Base-by-base conservation (phyloP, 1,284 basidiomycete genomes). In the Psilocybe mexicana region DNA sequence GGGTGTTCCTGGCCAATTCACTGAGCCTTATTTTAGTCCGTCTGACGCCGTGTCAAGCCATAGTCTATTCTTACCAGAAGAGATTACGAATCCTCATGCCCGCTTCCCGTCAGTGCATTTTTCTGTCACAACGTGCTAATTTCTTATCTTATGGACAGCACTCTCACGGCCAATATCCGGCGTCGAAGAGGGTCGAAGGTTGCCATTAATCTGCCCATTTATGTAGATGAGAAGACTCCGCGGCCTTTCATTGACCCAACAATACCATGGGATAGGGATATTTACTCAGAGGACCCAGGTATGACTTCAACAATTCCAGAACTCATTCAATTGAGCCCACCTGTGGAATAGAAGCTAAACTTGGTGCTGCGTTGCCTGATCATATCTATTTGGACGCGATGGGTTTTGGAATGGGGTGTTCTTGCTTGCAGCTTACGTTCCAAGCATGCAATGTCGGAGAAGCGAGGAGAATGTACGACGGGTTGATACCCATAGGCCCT, bases 381-480 rank as follows among this genome's bases (percentile, higher is more conserved):
- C 95, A 98, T 74, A 95, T 99, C 65, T 99, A 99, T 74, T 86
- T 99, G 82, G 97, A 99, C 74, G 96, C 97, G 1, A 98, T 98
- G 97, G 96, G 96, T 25, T 99, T 99, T 73, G 97, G 97, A 45
- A 99, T 98, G 96, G 97, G 97, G 2, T 98, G 96, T 69, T 97
- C 94, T 70, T 99, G 97, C 74, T 79, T 99, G 52, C 97, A 99
- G 70, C 83, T 99, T 63, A 99, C 97, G 2, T 98, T 99, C 78
- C 97, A 99, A 73, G 92, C 95, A 0, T 96, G 92, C 74, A 94
- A 94, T 72, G 87, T 99, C 28, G 80, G 84, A 43, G 95, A 99
- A 72, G 96, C 97, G 4, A 83, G 94, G 65, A 81, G 90, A 52
- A 85, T 98, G 70, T 99, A 99, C 72, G 97, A 99, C 72, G 93